These are phyloP conservation scores for Cicer chorassanicum DNA, from an alignment of 306 rosid species.

Conservation along the genomic window DNA sequence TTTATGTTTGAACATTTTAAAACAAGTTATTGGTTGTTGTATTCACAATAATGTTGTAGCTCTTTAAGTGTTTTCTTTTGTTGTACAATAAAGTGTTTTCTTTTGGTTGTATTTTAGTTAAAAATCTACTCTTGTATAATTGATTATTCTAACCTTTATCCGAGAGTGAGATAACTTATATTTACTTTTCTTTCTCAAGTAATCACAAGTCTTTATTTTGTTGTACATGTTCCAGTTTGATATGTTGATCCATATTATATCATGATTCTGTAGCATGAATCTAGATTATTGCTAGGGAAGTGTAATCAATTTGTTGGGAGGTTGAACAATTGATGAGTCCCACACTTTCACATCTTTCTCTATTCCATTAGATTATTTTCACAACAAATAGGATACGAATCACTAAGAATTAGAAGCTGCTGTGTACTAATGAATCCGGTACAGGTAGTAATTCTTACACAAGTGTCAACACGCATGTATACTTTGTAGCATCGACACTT, in stretches of 20 bases:
- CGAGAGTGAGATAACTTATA: background rate
- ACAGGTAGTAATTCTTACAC: too few relatives aligned
- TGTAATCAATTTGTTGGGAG: too few relatives aligned
- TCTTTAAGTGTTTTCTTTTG: too few relatives aligned
- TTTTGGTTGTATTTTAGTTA: background rate
- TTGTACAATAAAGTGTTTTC: background rate
- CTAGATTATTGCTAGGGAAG: too few relatives aligned
- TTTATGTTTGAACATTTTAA: conserved; percentile 26
- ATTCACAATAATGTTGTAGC: conserved; percentile 22
- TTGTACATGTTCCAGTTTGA: background rate
- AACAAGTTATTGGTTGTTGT: background rate
- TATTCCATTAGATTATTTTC: too few relatives aligned
- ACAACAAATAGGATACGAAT: too few relatives aligned
- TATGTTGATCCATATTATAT: background rate
- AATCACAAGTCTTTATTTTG: background rate
- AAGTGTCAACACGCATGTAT: too few relatives aligned
- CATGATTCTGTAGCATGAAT: background rate
- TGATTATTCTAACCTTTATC: background rate
- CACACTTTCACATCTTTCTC: too few relatives aligned
- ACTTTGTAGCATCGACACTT: too few relatives aligned
- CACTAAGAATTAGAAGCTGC: too few relatives aligned
- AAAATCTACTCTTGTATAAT: background rate
- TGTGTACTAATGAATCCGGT: too few relatives aligned
- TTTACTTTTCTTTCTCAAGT: background rate
- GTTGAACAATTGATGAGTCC: too few relatives aligned